A percentile compares a stretch with the other conserved stretches of the same genome.
Conservation (phyloP, 768 basidiomycete species). For the Collybiopsis luxurians region DNA sequence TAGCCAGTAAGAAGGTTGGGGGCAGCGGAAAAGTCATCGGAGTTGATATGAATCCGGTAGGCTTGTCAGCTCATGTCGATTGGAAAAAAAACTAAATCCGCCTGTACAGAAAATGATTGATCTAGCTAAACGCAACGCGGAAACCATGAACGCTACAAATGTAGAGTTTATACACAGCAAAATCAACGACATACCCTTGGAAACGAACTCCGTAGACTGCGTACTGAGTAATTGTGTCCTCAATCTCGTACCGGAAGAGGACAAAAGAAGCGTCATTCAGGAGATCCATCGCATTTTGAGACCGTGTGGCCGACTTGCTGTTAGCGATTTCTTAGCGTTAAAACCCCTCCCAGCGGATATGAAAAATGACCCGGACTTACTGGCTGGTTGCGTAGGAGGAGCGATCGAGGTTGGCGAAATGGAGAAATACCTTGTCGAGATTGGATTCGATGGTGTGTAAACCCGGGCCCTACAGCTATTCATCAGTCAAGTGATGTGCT, state of each 20-base stretch:
- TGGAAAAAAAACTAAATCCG: no score
- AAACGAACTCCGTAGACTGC: neutral
- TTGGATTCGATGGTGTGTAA: neutral
- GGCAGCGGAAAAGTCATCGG: neutral
- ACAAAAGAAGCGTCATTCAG: neutral
- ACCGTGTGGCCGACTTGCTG: neutral
- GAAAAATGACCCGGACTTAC: neutral
- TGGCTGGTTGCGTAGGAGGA: neutral
- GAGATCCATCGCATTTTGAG: neutral
- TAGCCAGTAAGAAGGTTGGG: neutral
- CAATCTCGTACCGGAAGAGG: neutral
- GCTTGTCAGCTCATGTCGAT: no score
- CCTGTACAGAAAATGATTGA: no score
- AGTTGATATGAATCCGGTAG: neutral
- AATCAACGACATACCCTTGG: neutral
- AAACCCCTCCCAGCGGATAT: neutral
- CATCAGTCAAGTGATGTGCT: neutral
- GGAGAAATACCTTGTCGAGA: neutral
- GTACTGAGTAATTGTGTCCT: neutral
- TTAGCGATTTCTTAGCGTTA: neutral
- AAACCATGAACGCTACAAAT: no score
- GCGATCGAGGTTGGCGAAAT: neutral
- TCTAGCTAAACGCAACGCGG: no score
- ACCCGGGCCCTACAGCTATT: neutral
- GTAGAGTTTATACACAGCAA: no score